Percentiles rank a stretch among this genome's conserved stretches.
These are phyloP conservation scores for Trichoderma atrobrunneum DNA, from an alignment of 2,329 filamentous ascomycete species.

Conservation along the genomic window DNA sequence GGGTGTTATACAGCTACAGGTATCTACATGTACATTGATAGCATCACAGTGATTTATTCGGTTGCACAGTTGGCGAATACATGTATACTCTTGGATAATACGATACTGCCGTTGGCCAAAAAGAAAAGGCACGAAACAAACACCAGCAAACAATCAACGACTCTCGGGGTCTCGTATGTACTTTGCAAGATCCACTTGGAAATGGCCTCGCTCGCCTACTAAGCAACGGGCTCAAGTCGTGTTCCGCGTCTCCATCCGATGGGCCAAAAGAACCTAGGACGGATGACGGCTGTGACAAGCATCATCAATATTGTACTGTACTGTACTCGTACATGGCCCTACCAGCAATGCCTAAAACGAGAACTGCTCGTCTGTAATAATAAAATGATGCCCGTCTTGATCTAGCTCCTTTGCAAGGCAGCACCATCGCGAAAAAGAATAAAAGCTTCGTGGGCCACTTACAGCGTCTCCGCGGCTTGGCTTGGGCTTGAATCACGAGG, in stretches of 20 bases:
- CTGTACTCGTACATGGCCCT: neutral
- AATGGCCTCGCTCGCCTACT: neutral
- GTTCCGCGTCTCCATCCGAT: neutral
- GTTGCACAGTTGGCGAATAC: neutral
- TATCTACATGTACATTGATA: too few species aligned
- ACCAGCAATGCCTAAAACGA: too few species aligned
- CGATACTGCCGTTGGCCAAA: neutral
- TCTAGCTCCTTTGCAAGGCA: neutral
- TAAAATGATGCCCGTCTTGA: neutral
- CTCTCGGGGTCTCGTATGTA: neutral
- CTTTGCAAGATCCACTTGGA: neutral
- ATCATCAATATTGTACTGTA: neutral
- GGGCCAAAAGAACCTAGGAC: neutral
- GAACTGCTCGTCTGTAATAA: neutral
- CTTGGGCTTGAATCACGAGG: neutral
- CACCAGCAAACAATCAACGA: neutral
- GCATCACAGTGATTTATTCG: neutral
- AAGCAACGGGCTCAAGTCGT: neutral
- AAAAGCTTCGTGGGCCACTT: neutral
- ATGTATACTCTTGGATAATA: neutral
- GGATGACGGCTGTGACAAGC: neutral
- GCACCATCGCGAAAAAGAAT: neutral
- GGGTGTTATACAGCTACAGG: too few species aligned
- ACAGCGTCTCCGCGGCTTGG: neutral
- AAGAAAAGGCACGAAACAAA: neutral